Evolutionary conservation across 352 stramenopile species (phyloP).

Genomic region (Phytophthora kernoviae): DNA sequence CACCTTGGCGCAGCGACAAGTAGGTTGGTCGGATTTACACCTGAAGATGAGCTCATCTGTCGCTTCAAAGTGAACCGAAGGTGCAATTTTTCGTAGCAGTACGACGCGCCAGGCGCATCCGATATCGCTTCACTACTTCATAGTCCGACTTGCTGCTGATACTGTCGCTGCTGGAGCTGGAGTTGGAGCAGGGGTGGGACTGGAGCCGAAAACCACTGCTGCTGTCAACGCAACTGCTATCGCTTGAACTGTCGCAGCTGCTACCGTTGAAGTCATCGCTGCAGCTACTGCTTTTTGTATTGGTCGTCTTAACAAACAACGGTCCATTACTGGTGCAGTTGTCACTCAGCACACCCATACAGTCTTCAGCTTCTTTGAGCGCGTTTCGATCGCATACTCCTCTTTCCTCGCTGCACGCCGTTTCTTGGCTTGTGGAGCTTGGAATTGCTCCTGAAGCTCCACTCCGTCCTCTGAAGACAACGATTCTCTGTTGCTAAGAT

Average conservation of each 20-base stretch:
- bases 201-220: constrained; percentile 9
- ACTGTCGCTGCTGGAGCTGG: background rate
- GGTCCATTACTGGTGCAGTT: too few relatives aligned
- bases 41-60: too few relatives aligned
- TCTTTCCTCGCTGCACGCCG: background rate
- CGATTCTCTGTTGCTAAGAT: background rate
- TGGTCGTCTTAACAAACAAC: background rate
- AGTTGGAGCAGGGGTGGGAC: too few relatives aligned
- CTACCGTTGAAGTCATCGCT: constrained; percentile 1
- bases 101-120: too few relatives aligned
- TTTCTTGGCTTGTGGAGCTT: too few relatives aligned
- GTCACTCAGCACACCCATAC: too few relatives aligned
- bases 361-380: too few relatives aligned
- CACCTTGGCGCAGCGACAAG: constrained; percentile 18
- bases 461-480: background rate
- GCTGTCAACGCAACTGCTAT: constrained; percentile 9
- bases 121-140: background rate
- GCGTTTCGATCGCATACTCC: too few relatives aligned
- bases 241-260: constrained; percentile 10
- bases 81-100: too few relatives aligned
- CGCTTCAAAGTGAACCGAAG: too few relatives aligned
- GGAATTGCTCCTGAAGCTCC: background rate
- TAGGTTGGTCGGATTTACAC: constrained; percentile 26
- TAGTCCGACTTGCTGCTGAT: constrained; percentile 11
- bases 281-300: background rate